These are phyloP conservation scores for Carpinus fangiana DNA, from an alignment of 306 rosid genomes.

Conservation along the genomic window DNA sequence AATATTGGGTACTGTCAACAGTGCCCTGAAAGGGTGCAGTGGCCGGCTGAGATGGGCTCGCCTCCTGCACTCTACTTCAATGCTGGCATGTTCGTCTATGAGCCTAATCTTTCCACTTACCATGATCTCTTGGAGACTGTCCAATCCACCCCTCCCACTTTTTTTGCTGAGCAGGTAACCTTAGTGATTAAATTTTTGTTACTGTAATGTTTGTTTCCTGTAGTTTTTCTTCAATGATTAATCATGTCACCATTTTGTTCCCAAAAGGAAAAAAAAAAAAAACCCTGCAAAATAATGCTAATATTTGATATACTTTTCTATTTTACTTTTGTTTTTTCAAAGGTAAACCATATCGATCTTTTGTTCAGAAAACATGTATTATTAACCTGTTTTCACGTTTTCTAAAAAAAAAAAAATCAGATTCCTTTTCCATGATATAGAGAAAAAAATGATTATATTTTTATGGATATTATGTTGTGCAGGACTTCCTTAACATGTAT, in stretches of 20 bases:
- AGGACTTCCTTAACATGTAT: conserved; percentile 73
- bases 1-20: conserved; percentile 64
- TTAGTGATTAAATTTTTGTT: no score
- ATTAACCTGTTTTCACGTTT: not conserved
- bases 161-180: conserved; percentile 55
- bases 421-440: not conserved
- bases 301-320: no score
- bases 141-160: conserved; percentile 43
- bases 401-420: not conserved
- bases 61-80: conserved; percentile 63
- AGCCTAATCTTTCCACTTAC: conserved; percentile 46
- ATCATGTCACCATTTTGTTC: not conserved
- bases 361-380: no score
- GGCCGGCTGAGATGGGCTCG: conserved; percentile 52
- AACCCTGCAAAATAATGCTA: no score
- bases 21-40: conserved; percentile 48
- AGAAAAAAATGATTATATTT: not conserved
- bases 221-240: no score
- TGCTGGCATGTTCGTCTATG: conserved; percentile 66
- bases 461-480: not conserved
- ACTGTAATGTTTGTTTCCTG: no score
- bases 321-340: no score
- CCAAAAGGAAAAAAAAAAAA: no score
- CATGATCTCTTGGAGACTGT: conserved; percentile 47
- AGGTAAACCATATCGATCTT: no score